phyloP scores from a whole-genome alignment of 1,139 yeast genomes.

The Geotrichum europaeum region DNA sequence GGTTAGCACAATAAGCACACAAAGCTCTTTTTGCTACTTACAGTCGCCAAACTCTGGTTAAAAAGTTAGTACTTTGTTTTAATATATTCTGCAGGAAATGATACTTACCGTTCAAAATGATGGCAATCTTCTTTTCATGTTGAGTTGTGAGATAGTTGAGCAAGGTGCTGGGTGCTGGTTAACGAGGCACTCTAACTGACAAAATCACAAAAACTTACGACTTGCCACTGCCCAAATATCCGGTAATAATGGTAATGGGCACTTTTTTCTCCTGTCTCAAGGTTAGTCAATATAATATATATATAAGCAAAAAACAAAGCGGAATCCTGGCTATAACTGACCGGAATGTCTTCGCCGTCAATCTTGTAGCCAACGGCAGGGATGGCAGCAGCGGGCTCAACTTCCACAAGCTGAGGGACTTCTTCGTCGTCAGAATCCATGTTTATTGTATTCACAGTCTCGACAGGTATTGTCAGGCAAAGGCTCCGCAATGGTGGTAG shows the following conservation, averaged over 20 bases:
- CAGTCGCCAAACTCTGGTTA: constrained; percentile 34
- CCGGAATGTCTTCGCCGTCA: constrained; percentile 5
- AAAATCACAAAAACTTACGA: constrained; percentile 37
- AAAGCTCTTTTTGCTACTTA: constrained; percentile 13
- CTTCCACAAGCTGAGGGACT: constrained; percentile 10
- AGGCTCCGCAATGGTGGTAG: not conserved
- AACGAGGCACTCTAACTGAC: not conserved
- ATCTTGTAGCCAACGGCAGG: constrained; percentile 6
- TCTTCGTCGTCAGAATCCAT: constrained; percentile 17
- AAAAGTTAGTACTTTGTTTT: constrained; percentile 2
- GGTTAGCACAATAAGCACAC: constrained; percentile 38
- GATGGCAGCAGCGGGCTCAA: constrained; percentile 6
- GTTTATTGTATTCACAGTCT: not conserved
- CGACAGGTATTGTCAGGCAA: not conserved
- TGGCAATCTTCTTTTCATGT: constrained; percentile 71
- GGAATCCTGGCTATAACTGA: not conserved
- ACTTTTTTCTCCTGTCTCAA: constrained; percentile 42
- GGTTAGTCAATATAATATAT: not conserved
- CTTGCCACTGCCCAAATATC: constrained; percentile 93
- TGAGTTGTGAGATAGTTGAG: constrained; percentile 65
- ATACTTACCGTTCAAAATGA: constrained; percentile 64
- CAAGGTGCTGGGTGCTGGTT: constrained; percentile 43
- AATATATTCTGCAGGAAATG: not conserved
- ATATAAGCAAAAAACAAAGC: not conserved
- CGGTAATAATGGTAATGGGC: constrained; percentile 90